Evolutionary conservation across 176 grass and related monocot species (phyloP).

Genomic region (Saccharum spontaneum): DNA sequence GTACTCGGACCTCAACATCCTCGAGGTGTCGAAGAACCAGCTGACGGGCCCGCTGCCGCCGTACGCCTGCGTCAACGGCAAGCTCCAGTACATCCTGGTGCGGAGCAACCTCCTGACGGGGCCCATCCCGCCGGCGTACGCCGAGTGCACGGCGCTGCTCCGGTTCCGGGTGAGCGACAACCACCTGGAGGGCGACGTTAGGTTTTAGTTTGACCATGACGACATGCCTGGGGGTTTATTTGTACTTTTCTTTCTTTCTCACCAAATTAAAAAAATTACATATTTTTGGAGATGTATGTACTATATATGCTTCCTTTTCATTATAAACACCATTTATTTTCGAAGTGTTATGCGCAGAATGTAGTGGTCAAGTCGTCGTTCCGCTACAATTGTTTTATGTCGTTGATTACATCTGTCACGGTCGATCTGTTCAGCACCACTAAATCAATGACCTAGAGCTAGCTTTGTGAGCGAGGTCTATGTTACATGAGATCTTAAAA

Average conservation of each 20-base stretch:
- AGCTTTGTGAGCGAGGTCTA: too few species aligned
- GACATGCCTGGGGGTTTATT: too few species aligned
- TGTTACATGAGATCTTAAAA: too few species aligned
- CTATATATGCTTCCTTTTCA: too few species aligned
- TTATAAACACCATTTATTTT: too few species aligned
- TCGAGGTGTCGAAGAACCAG: slow-evolving; percentile 91
- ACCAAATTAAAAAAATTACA: too few species aligned
- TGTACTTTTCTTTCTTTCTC: too few species aligned
- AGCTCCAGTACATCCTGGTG: slow-evolving; percentile 81
- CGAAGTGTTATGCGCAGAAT: not conserved
- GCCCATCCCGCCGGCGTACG: slow-evolving; percentile 58
- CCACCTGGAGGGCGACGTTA: slow-evolving; percentile 57
- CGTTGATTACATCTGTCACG: not conserved
- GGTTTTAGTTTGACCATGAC: too few species aligned
- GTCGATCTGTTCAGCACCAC: not conserved
- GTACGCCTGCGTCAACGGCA: slow-evolving; percentile 44
- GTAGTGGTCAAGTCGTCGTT: not conserved
- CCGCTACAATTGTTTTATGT: not conserved
- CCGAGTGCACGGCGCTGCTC: slow-evolving; percentile 51
- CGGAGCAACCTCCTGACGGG: slow-evolving; percentile 78
- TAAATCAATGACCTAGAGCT: not conserved
- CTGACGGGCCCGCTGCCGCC: slow-evolving; percentile 64
- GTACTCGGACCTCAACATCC: slow-evolving; percentile 60
- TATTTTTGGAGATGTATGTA: too few species aligned
- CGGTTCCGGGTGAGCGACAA: slow-evolving; percentile 83